phyloP scores from a whole-genome alignment of 2,329 filamentous ascomycete species.

The Trichoderma koningii region DNA sequence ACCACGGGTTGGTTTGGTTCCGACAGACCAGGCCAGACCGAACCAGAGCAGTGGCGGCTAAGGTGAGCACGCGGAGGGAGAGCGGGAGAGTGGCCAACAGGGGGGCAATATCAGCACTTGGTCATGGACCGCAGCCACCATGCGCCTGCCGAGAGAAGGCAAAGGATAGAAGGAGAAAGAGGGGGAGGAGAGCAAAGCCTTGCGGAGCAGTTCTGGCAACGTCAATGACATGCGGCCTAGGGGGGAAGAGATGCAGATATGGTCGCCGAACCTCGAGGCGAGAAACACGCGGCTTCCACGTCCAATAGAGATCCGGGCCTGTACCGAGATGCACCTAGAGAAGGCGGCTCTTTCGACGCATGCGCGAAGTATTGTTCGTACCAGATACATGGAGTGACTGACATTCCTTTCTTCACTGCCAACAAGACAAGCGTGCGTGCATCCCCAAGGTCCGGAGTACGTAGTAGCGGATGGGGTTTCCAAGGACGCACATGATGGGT shows the following conservation, averaged over 20 bases:
- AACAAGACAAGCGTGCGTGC: slow-evolving; percentile 1
- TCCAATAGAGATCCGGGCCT: slow-evolving; percentile 17
- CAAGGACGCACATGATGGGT: slow-evolving; percentile 17
- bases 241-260: slow-evolving; percentile 14
- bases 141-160: not conserved
- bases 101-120: slow-evolving; percentile 1
- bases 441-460: slow-evolving; percentile 2
- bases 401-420: not conserved
- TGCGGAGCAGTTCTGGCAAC: slow-evolving; percentile 1
- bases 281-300: slow-evolving; percentile 12
- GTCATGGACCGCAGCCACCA: not conserved
- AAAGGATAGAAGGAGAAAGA: not conserved
- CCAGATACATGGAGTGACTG: slow-evolving; percentile 15
- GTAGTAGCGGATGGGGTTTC: slow-evolving; percentile 8
- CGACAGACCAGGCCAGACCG: not conserved
- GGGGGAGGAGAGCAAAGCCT: not conserved
- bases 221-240: not conserved
- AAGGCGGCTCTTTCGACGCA: slow-evolving; percentile 17
- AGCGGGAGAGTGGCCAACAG: not conserved
- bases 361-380: slow-evolving; percentile 3
- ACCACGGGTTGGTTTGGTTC: not conserved
- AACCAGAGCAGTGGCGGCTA: not conserved
- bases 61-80: not conserved
- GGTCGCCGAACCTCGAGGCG: slow-evolving; percentile 5
- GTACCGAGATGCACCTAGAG: slow-evolving; percentile 18